These are phyloP conservation scores for Coemansia sp. DNA, from an alignment of 371 early-diverging fungal genomes.

Conservation along the genomic window DNA sequence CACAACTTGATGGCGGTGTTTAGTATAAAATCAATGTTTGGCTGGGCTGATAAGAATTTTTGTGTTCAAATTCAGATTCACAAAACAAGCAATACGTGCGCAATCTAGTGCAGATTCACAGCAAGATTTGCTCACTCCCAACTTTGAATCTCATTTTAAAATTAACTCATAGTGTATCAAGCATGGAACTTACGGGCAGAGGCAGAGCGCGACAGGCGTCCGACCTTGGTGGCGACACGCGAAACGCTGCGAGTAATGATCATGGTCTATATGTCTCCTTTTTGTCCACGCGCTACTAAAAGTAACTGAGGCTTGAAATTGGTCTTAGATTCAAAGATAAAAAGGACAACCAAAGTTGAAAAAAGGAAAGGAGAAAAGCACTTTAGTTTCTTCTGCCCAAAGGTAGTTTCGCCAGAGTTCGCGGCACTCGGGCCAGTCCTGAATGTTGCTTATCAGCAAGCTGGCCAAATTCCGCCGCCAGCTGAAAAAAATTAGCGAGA, in stretches of 20 bases:
- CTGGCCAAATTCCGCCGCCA: background rate
- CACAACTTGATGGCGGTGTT: background rate
- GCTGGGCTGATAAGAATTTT: no score
- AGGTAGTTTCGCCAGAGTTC: no score
- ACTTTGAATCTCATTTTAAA: background rate
- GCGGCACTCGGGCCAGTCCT: no score
- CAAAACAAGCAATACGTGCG: background rate
- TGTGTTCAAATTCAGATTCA: no score
- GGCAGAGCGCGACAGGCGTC: slow-evolving; percentile 25
- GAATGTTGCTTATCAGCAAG: background rate
- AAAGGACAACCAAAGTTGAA: slow-evolving; percentile 2
- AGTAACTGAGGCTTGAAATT: background rate
- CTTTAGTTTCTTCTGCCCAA: no score
- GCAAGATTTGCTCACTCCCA: background rate
- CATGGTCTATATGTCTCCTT: slow-evolving; percentile 17
- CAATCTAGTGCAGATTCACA: background rate
- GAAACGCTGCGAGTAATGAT: slow-evolving; percentile 41
- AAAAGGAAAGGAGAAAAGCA: background rate
- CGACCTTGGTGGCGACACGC: slow-evolving; percentile 42
- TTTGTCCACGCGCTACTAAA: slow-evolving; percentile 4
- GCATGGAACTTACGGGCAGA: slow-evolving; percentile 32
- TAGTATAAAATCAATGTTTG: background rate
- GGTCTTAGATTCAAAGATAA: slow-evolving; percentile 2
- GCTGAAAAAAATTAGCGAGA: background rate
- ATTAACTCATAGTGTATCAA: background rate